phyloP scores from a whole-genome alignment of 2,329 filamentous ascomycete species.

The Tolypocladium sp. region DNA sequence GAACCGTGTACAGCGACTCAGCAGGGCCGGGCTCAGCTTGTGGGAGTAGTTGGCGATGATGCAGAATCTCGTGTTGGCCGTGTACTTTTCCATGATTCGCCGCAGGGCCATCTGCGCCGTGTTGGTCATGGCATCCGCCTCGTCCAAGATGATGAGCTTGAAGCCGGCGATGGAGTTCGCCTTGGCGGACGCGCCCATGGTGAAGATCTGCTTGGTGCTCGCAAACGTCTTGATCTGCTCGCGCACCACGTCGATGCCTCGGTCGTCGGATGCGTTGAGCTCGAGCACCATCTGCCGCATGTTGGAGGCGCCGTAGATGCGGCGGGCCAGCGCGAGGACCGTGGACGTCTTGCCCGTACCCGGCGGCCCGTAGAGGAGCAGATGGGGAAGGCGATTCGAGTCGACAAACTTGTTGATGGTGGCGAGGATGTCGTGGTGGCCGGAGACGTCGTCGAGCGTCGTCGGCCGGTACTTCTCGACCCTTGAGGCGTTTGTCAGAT shows the following conservation, averaged over 20 bases:
- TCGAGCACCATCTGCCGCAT: conserved; percentile 98
- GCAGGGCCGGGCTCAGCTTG: conserved; percentile 85
- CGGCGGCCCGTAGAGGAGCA: conserved; percentile 91
- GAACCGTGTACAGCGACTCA: conserved; percentile 91
- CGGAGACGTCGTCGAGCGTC: conserved; percentile 84
- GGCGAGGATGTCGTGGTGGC: conserved; percentile 92
- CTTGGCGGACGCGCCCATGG: conserved; percentile 40
- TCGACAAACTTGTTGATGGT: conserved; percentile 98
- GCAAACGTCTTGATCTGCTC: conserved; percentile 99
- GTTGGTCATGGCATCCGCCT: conserved; percentile 99
- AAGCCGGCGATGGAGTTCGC: conserved; percentile 56
- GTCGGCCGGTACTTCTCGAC: conserved; percentile 95
- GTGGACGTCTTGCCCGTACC: conserved; percentile 98
- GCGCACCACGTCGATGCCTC: conserved; percentile 93
- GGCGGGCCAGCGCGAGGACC: conserved; percentile 81
- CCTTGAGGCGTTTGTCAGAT: conserved; percentile 36
- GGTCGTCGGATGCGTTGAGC: conserved; percentile 92
- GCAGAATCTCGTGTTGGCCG: conserved; percentile 93
- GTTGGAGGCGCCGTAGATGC: conserved; percentile 86
- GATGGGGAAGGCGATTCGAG: conserved; percentile 84
- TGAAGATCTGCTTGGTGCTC: conserved; percentile 95
- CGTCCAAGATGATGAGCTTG: conserved; percentile 95
- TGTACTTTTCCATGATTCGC: conserved; percentile 99
- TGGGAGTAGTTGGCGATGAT: conserved; percentile 99
- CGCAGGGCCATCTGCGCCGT: conserved; percentile 96